Percentiles rank a stretch among this genome's conserved stretches.
Evolutionary conservation across 2,329 filamentous ascomycete genomes (phyloP).

Genomic region (Venturia pyrina): DNA sequence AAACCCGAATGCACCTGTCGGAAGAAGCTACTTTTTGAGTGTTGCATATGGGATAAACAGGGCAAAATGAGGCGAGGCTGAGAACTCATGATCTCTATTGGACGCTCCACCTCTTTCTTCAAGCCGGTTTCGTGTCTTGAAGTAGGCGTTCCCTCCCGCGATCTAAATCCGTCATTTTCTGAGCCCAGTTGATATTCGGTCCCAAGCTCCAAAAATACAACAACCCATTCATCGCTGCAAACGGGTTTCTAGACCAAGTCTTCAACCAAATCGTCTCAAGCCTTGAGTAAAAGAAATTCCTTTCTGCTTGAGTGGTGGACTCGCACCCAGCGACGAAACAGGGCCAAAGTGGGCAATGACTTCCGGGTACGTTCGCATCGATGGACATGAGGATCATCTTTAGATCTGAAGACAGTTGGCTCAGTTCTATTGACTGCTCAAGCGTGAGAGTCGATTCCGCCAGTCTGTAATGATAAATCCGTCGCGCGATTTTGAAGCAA

Average conservation of each 20-base stretch:
- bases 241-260: not conserved
- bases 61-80: slow-evolving; percentile 6
- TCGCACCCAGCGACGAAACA: not conserved
- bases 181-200: not conserved
- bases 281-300: not conserved
- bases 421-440: not conserved
- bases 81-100: not conserved
- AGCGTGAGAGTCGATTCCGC: not conserved
- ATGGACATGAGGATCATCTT: not conserved
- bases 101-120: not conserved
- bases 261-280: not conserved
- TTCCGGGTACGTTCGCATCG: not conserved
- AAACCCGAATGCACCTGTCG: slow-evolving; percentile 12
- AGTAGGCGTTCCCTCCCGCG: not conserved
- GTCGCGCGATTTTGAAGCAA: not conserved
- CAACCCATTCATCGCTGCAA: not conserved
- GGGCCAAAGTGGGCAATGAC: slow-evolving; percentile 2
- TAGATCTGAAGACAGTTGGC: not conserved
- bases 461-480: not conserved
- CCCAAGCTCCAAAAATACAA: not conserved
- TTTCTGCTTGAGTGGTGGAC: not conserved
- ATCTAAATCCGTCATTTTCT: not conserved
- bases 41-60: slow-evolving; percentile 14
- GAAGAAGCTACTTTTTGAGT: slow-evolving; percentile 15
- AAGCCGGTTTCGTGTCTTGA: not conserved